These are phyloP conservation scores for Emericellopsis cladophorae DNA, from an alignment of 2,329 filamentous ascomycete genomes.

Conservation along the genomic window DNA sequence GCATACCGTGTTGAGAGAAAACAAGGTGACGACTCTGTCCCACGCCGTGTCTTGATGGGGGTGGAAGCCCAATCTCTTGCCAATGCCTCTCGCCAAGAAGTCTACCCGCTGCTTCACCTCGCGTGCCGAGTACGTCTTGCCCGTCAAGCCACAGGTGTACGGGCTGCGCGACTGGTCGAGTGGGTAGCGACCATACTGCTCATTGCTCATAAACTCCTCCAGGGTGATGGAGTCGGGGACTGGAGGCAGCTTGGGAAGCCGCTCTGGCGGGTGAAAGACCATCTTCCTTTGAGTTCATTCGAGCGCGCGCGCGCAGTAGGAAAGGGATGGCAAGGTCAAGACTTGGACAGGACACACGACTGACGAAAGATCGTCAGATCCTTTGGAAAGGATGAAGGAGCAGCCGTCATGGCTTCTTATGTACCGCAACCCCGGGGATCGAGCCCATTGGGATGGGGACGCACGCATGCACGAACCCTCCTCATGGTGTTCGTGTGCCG, in stretches of 20 bases:
- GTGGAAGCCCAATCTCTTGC: slow-evolving; percentile 58
- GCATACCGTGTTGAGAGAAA: slow-evolving; percentile 66
- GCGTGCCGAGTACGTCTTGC: slow-evolving; percentile 48
- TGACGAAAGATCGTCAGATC: too few relatives aligned
- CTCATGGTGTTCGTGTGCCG: too few relatives aligned
- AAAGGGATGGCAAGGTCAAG: not conserved
- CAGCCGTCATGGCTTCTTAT: too few relatives aligned
- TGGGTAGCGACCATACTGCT: slow-evolving; percentile 54
- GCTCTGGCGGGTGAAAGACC: slow-evolving; percentile 49
- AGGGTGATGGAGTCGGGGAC: slow-evolving; percentile 65
- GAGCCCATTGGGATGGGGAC: too few relatives aligned
- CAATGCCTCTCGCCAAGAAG: slow-evolving; percentile 52
- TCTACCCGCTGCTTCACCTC: slow-evolving; percentile 57
- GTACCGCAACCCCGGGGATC: too few relatives aligned
- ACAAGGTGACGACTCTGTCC: slow-evolving; percentile 69
- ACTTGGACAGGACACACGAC: too few relatives aligned
- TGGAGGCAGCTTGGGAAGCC: slow-evolving; percentile 48
- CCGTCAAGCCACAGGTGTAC: slow-evolving; percentile 66
- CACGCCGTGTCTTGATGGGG: slow-evolving; percentile 62
- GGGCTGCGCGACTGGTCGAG: slow-evolving; percentile 52
- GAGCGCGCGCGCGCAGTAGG: too few relatives aligned
- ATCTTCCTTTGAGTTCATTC: slow-evolving; percentile 7
- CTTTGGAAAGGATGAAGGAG: too few relatives aligned
- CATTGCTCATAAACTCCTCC: slow-evolving; percentile 64
- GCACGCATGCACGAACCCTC: too few relatives aligned